phyloP scores from a whole-genome alignment of 2,329 filamentous ascomycete species.

The Hymenoscyphus scutula region DNA sequence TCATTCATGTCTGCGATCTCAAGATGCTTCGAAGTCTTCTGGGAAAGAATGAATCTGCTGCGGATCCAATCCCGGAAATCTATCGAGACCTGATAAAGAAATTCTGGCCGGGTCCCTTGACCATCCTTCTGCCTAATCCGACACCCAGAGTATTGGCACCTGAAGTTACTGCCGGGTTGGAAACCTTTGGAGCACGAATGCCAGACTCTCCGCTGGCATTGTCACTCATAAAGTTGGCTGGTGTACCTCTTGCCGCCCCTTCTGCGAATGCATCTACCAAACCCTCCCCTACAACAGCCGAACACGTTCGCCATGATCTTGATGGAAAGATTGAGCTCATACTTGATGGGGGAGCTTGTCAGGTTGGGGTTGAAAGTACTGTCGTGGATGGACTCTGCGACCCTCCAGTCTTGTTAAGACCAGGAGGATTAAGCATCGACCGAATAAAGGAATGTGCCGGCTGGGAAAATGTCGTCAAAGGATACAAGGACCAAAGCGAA shows the following conservation, averaged over 20 bases:
- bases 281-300: constrained; percentile 85
- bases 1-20: constrained; percentile 84
- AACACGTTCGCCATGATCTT: constrained; percentile 85
- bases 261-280: constrained; percentile 94
- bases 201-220: constrained; percentile 81
- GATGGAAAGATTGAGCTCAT: constrained; percentile 80
- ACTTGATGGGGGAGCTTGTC: constrained; percentile 81
- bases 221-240: constrained; percentile 77
- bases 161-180: constrained; percentile 85
- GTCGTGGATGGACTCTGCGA: constrained; percentile 86
- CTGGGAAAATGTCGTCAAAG: constrained; percentile 76
- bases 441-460: constrained; percentile 70
- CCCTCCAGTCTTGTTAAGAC: constrained; percentile 79
- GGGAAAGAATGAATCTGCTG: constrained; percentile 28
- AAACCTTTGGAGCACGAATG: constrained; percentile 88
- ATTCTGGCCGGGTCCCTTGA: constrained; percentile 95
- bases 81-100: constrained; percentile 74
- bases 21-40: constrained; percentile 32
- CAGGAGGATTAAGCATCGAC: constrained; percentile 83
- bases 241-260: constrained; percentile 80
- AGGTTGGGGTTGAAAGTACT: constrained; percentile 92
- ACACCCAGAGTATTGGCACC: constrained; percentile 68
- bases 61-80: constrained; percentile 33
- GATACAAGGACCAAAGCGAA: constrained; percentile 74
- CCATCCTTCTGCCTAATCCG: constrained; percentile 81